These are phyloP conservation scores for Sclerospora graminicola DNA, from an alignment of 352 stramenopile genomes.

Conservation along the genomic window DNA sequence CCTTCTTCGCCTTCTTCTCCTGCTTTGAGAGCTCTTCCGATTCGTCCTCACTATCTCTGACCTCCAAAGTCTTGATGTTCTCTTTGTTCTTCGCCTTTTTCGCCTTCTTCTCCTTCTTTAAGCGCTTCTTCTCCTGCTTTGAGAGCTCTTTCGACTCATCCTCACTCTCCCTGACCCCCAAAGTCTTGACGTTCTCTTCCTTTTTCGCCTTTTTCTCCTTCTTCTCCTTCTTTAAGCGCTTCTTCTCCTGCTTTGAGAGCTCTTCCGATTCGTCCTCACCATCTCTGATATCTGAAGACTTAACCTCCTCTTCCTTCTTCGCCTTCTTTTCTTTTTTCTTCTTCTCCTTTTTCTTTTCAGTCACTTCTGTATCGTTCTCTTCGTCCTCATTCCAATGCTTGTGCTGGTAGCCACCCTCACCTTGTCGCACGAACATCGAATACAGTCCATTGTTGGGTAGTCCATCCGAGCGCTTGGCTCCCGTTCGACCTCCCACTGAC, in stretches of 20 bases:
- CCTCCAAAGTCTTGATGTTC: too few species aligned
- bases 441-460: conserved; percentile 77
- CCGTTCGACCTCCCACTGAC: conserved; percentile 34
- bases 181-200: conserved; percentile 13
- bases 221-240: conserved; percentile 33
- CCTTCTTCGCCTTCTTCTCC: conserved; percentile 15
- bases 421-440: conserved; percentile 78
- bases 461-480: conserved; percentile 54
- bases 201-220: conserved; percentile 19
- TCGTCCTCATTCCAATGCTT: conserved; percentile 69
- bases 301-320: too few species aligned
- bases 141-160: conserved; percentile 6
- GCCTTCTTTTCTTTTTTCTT: conserved; percentile 22
- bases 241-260: conserved; percentile 15
- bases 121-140: conserved; percentile 30
- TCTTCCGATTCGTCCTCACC: conserved; percentile 5
- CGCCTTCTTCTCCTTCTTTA: conserved; percentile 33
- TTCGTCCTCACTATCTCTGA: conserved; percentile 8
- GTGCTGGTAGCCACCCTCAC: conserved; percentile 63
- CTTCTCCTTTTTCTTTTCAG: conserved; percentile 15
- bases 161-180: conserved; percentile 6
- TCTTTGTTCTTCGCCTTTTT: conserved; percentile 33
- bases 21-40: conserved; percentile 6
- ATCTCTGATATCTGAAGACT: too few species aligned
- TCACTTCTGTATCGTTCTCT: conserved; percentile 11